Percentiles rank a stretch among this genome's conserved stretches.
phyloP scores from a whole-genome alignment of 2,329 filamentous ascomycete species.

The Colletotrichum trifolii region DNA sequence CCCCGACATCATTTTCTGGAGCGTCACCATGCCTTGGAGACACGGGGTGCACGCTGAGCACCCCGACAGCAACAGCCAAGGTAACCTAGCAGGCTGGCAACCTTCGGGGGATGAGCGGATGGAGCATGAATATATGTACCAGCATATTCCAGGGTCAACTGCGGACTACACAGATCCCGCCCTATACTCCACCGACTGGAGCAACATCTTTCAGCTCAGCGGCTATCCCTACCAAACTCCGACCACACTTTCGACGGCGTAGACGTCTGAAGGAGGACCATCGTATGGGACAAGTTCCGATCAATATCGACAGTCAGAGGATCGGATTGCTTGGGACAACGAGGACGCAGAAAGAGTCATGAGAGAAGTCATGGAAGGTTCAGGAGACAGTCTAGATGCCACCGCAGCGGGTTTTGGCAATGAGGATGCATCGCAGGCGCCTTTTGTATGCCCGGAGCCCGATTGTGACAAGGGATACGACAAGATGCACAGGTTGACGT shows the following conservation, averaged over 20 bases:
- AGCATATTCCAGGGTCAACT: too few species aligned
- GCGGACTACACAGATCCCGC: too few species aligned
- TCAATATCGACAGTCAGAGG: conserved; percentile 3
- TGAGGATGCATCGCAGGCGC: neutral
- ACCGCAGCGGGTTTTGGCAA: too few species aligned
- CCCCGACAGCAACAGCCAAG: neutral
- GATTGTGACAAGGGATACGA: neutral
- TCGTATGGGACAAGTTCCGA: neutral
- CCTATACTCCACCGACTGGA: neutral
- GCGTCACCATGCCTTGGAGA: too few species aligned
- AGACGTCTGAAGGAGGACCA: conserved; percentile 8
- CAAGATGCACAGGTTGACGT: too few species aligned
- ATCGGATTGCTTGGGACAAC: neutral
- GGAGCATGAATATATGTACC: too few species aligned
- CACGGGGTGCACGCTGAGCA: too few species aligned
- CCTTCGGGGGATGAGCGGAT: neutral
- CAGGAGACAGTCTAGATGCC: too few species aligned
- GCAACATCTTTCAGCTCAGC: neutral
- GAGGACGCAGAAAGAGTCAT: neutral
- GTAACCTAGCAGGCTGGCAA: neutral
- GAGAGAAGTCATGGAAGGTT: too few species aligned
- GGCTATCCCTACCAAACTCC: neutral
- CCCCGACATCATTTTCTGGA: too few species aligned
- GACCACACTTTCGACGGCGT: neutral
- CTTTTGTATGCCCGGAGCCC: neutral